phyloP scores from a whole-genome alignment of 495 filamentous ascomycete species.

The Bacidia rubella region DNA sequence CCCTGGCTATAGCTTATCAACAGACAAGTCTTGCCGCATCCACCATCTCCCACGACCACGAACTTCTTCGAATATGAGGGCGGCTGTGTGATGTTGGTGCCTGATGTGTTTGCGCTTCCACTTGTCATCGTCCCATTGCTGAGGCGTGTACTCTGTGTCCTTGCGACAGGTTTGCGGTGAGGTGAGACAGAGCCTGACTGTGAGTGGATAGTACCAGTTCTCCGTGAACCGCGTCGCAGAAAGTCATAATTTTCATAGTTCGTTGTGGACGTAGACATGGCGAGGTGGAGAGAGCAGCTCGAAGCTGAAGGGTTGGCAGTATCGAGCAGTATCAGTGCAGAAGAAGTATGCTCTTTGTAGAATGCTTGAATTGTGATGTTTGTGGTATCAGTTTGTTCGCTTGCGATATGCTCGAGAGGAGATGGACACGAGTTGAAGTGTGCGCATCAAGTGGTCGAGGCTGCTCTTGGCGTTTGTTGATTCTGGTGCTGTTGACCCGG shows the following conservation, averaged over 20 bases:
- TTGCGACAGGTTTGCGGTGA: slow-evolving; percentile 33
- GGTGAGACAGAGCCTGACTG: slow-evolving; percentile 32
- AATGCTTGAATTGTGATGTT: not conserved
- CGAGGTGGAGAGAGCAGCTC: not conserved
- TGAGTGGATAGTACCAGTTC: slow-evolving; percentile 27
- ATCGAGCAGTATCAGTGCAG: not conserved
- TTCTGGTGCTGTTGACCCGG: not conserved
- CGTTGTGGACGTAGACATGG: slow-evolving; percentile 1
- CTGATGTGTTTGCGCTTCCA: slow-evolving; percentile 46
- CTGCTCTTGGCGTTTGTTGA: not conserved
- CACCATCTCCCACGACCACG: slow-evolving; percentile 94
- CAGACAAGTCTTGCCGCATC: slow-evolving; percentile 96
- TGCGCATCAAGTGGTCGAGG: no score
- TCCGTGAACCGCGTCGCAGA: slow-evolving; percentile 32
- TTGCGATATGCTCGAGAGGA: not conserved
- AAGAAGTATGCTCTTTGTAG: not conserved
- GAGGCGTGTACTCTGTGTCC: slow-evolving; percentile 46
- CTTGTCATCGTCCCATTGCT: slow-evolving; percentile 80
- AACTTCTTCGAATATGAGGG: slow-evolving; percentile 97
- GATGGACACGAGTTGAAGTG: no score
- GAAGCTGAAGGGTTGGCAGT: not conserved
- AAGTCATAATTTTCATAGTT: slow-evolving; percentile 37
- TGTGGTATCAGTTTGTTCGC: not conserved
- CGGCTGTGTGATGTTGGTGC: slow-evolving; percentile 73
- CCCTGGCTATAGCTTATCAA: slow-evolving; percentile 97